Conservation (phyloP, 768 basidiomycete species). For the Pleurotus eryngii region DNA sequence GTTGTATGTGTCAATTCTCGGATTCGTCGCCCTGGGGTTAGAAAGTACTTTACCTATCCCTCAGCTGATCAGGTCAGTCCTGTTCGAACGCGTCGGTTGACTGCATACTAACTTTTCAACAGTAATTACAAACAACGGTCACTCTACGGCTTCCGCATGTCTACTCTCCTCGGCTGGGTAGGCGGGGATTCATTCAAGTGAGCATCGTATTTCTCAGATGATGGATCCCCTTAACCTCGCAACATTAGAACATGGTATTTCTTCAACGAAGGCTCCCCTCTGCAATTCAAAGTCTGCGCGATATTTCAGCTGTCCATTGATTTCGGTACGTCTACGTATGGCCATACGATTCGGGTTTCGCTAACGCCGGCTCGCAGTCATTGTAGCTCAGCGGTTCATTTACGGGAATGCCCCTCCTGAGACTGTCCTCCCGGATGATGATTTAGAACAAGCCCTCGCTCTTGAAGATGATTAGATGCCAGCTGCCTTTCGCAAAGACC, state of each 20-base stretch:
- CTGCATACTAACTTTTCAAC: conserved; percentile 5
- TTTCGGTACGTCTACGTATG: conserved; percentile 45
- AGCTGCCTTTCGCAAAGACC: neutral
- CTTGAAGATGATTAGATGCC: conserved; percentile 52
- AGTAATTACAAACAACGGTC: conserved; percentile 81
- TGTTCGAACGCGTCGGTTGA: conserved; percentile 3
- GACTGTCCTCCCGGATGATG: conserved; percentile 53
- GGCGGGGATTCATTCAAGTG: conserved; percentile 88
- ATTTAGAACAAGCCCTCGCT: conserved; percentile 72
- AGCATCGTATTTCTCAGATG: conserved; percentile 12
- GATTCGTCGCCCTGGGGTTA: conserved; percentile 76
- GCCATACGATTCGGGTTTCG: no score
- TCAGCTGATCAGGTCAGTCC: conserved; percentile 67
- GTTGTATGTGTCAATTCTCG: conserved; percentile 58
- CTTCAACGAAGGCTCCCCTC: conserved; percentile 64
- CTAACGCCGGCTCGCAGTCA: conserved; percentile 40
- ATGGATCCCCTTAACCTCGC: no score
- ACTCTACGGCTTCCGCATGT: conserved; percentile 80
- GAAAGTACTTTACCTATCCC: conserved; percentile 88
- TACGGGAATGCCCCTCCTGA: conserved; percentile 73
- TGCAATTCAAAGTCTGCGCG: conserved; percentile 82
- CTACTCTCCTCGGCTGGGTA: conserved; percentile 79
- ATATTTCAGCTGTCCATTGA: conserved; percentile 83
- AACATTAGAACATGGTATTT: conserved; percentile 68
- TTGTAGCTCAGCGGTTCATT: conserved; percentile 66